phyloP scores from a whole-genome alignment of 148 eudicot genomes.

The Mesembryanthemum crystallinum region DNA sequence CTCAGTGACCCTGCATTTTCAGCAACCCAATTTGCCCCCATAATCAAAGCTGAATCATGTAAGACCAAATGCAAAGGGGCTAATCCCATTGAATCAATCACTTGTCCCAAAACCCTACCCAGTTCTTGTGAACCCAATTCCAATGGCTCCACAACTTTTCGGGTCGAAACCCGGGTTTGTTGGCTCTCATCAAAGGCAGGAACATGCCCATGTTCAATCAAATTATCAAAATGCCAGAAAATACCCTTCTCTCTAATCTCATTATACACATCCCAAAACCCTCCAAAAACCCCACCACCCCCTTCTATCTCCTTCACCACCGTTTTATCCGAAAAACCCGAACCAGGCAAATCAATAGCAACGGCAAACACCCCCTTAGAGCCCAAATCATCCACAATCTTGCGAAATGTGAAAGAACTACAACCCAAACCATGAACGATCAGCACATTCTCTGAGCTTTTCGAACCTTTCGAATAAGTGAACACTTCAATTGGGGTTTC shows the following conservation, averaged over 20 bases:
- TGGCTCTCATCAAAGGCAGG: constrained; percentile 40
- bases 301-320: constrained; percentile 45
- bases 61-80: constrained; percentile 77
- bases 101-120: constrained; percentile 76
- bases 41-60: constrained; percentile 77
- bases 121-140: constrained; percentile 63
- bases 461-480: constrained; percentile 54
- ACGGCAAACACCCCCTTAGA: constrained; percentile 46
- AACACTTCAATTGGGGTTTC: constrained; percentile 58
- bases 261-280: constrained; percentile 52
- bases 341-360: constrained; percentile 85
- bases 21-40: constrained; percentile 77
- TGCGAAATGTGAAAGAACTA: constrained; percentile 61
- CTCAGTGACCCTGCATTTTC: constrained; percentile 53
- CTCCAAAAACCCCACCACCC: constrained; percentile 42
- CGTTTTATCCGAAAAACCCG: constrained; percentile 84
- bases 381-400: constrained; percentile 50
- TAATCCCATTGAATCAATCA: constrained; percentile 63
- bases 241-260: constrained; percentile 85
- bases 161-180: constrained; percentile 34
- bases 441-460: constrained; percentile 41
- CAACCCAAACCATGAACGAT: constrained; percentile 81
- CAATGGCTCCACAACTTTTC: constrained; percentile 43
- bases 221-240: constrained; percentile 91
- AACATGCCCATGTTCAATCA: constrained; percentile 75